Evolutionary conservation across 441 rosid genomes (phyloP), one percentile per base, ranked within the genome.

Genomic region (Hura crepitans): DNA sequence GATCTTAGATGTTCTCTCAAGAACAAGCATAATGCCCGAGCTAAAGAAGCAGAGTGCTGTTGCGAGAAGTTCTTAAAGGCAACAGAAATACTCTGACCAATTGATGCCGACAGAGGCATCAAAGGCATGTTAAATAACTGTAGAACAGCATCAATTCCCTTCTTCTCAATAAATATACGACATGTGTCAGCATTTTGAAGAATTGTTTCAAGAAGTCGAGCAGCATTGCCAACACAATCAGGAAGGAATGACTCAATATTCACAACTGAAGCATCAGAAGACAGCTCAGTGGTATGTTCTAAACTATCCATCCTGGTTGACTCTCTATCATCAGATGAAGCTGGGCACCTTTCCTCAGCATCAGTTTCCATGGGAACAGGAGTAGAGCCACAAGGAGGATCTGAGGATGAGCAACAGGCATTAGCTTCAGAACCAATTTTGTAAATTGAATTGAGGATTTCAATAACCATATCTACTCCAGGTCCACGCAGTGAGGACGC

Each of bases 151-250:
- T 96, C 97, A 72, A 91, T 84, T 51, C 99, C 99, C 80, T 86
- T 89, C 86, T 85, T 96, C 83, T 96, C 98, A 72, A 96, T 88
- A 86, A 96, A 96, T 50, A 90, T 80, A 49, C 92, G 92, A 62
- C 98, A 96, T 39, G 93, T 90, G 71, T 93, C 98, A 33, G 97
- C 95, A 85, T 96, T 96, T 83, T 95, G 98, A 82, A 95, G 97
- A 77, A 95, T 83, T 57, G 96, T 87, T 77, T 95, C 99, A 76
- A 95, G 93, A 74, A 95, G 96, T 55, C 93, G 95, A 73, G 93
- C 88, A 75, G 76, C 87, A 84, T 95, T 90, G 80, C 81, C 78
- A 60, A 89, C 88, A 85, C 86, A 90, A 75, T 90, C 97, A 53
- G 97, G 96, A 72, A 95, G 93, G 78, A 89, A 88, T 65, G 78